A percentile compares a stretch with the other conserved stretches of the same genome.
These are phyloP conservation scores for Articulospora tetracladia DNA, from an alignment of 495 filamentous ascomycete species.

Conservation along the genomic window DNA sequence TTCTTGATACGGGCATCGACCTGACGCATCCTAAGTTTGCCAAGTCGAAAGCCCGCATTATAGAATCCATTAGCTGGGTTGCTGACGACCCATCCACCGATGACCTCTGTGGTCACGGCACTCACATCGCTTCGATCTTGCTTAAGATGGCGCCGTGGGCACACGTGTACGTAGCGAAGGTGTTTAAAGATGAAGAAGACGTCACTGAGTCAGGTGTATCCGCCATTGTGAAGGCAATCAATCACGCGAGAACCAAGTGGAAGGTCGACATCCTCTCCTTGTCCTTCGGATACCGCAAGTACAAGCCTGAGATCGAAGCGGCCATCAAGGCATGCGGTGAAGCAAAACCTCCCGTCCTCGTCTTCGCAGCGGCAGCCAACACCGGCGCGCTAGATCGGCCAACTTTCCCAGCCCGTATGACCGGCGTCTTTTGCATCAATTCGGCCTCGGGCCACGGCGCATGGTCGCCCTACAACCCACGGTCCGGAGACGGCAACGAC, in stretches of 20 bases:
- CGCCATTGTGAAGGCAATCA: not conserved
- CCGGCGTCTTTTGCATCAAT: not conserved
- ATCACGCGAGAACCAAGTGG: not conserved
- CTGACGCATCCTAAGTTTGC: not conserved
- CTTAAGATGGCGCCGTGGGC: not conserved
- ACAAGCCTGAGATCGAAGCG: not conserved
- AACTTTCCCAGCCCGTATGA: not conserved
- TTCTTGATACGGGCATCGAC: not conserved
- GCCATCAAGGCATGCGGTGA: conserved; percentile 3
- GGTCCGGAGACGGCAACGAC: not conserved
- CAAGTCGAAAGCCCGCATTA: not conserved
- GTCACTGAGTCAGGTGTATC: no score
- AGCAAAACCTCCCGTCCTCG: conserved; percentile 1
- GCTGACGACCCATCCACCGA: not conserved
- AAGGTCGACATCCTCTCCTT: conserved; percentile 22
- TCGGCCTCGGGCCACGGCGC: not conserved
- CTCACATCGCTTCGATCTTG: not conserved
- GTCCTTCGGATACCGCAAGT: conserved; percentile 17
- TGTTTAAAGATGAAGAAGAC: not conserved
- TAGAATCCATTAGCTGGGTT: not conserved
- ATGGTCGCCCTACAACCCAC: not conserved
- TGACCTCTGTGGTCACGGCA: not conserved
- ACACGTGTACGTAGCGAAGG: not conserved
- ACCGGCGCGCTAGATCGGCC: not conserved
- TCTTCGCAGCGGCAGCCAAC: conserved; percentile 20